phyloP scores from a whole-genome alignment of 129 eudicot species.

The Pittosporum tobira region DNA sequence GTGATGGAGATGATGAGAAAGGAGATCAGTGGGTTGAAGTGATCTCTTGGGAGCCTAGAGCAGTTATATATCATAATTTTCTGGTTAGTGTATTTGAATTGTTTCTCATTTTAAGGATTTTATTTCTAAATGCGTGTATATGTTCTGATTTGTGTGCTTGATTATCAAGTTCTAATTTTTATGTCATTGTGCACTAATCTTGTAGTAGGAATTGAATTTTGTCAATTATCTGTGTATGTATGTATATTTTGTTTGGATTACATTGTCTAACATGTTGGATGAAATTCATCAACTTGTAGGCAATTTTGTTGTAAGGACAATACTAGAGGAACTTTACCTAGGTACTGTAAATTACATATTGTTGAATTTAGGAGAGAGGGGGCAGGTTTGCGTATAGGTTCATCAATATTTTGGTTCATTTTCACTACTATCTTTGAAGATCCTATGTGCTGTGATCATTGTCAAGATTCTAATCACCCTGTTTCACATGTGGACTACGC shows the following conservation, averaged over 20 bases:
- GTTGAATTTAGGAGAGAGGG: not conserved
- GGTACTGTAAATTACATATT: not conserved
- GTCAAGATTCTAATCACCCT: not conserved
- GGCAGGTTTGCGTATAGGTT: not conserved
- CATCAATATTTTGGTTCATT: not conserved
- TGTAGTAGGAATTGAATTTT: not conserved
- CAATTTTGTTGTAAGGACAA: too few species aligned
- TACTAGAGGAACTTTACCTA: not conserved
- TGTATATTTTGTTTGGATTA: too few species aligned
- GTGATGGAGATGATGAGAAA: slow-evolving; percentile 42
- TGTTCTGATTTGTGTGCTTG: not conserved
- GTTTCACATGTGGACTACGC: too few species aligned
- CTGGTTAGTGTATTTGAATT: slow-evolving; percentile 33
- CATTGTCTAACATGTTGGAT: too few species aligned
- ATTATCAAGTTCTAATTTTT: too few species aligned
- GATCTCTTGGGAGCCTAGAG: slow-evolving; percentile 93
- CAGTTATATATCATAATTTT: slow-evolving; percentile 67
- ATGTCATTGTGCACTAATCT: not conserved
- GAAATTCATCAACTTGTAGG: too few species aligned
- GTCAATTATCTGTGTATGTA: too few species aligned
- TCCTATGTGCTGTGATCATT: not conserved
- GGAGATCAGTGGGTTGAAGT: slow-evolving; percentile 88
- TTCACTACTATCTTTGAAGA: not conserved
- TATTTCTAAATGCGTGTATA: not conserved
- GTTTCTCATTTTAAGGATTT: not conserved